phyloP scores from a whole-genome alignment of 805 yeast species.

The Wickerhamiella lipophila region DNA sequence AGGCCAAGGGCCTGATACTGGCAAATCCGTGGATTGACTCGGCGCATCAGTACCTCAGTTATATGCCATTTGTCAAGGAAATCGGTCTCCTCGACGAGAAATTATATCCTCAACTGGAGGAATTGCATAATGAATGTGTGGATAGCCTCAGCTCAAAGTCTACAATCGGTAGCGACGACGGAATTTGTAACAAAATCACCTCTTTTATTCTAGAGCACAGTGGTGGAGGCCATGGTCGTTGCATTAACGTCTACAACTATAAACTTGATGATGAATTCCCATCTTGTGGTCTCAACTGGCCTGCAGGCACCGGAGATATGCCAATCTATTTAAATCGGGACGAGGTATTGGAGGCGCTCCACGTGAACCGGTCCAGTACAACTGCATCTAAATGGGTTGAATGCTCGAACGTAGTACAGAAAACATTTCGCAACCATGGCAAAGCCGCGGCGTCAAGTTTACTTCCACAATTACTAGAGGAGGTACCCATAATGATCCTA shows the following conservation, averaged over 20 bases:
- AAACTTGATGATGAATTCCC: constrained; percentile 63
- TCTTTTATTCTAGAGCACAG: constrained; percentile 22
- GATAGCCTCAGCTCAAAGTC: constrained; percentile 21
- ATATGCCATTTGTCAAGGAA: constrained; percentile 54
- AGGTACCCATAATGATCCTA: constrained; percentile 55
- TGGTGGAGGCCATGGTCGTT: constrained; percentile 32
- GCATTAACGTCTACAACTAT: constrained; percentile 76
- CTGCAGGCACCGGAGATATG: constrained; percentile 43
- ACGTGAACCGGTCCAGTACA: constrained; percentile 26
- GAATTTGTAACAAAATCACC: constrained; percentile 34
- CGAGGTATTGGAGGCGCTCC: constrained; percentile 39
- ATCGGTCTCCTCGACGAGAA: constrained; percentile 39
- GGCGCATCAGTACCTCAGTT: constrained; percentile 65
- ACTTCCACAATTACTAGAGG: constrained; percentile 50
- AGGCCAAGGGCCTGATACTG: constrained; percentile 44
- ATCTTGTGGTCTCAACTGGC: constrained; percentile 90
- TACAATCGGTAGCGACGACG: constrained; percentile 18
- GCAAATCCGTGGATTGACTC: constrained; percentile 97
- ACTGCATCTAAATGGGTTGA: constrained; percentile 48
- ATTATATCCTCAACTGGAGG: constrained; percentile 22
- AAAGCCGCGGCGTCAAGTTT: constrained; percentile 51
- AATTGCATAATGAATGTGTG: constrained; percentile 22
- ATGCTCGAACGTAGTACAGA: constrained; percentile 52
- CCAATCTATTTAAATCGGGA: constrained; percentile 37
- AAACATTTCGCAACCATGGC: constrained; percentile 17